These are phyloP conservation scores for Castanea crenata DNA, from an alignment of 306 rosid genomes.

Conservation along the genomic window DNA sequence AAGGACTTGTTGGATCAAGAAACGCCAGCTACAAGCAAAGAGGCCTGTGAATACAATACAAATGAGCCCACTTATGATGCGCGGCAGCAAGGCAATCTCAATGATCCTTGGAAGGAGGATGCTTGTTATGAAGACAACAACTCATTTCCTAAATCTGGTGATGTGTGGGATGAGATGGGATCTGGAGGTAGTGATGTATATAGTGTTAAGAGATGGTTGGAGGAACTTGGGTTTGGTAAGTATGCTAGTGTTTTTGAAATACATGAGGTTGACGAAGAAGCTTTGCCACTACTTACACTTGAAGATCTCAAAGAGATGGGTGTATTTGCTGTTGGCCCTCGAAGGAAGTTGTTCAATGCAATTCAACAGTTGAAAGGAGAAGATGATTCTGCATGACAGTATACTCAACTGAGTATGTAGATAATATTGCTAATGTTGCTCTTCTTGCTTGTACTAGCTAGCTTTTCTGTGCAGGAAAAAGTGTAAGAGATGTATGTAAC, in stretches of 20 bases:
- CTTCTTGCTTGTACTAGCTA: neutral
- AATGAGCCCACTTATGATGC: constrained; percentile 8
- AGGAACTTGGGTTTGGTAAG: constrained; percentile 38
- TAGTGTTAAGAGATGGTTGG: constrained; percentile 31
- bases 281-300: constrained; percentile 37
- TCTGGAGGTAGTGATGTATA: neutral
- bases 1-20: constrained; percentile 24
- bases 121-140: constrained; percentile 13
- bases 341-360: constrained; percentile 35
- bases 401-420: constrained; percentile 5
- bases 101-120: constrained; percentile 11
- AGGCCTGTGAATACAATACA: constrained; percentile 17
- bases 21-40: constrained; percentile 36
- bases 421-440: constrained; percentile 6
- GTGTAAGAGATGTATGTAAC: constrained; percentile 11
- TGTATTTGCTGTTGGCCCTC: constrained; percentile 33
- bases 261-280: constrained; percentile 48
- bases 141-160: constrained; percentile 6
- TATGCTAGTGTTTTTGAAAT: constrained; percentile 38
- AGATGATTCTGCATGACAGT: constrained; percentile 9
- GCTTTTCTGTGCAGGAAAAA: constrained; percentile 19
- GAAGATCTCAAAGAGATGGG: constrained; percentile 53
- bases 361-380: constrained; percentile 27
- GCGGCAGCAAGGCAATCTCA: neutral
- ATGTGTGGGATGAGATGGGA: constrained; percentile 15